phyloP scores from a whole-genome alignment of 805 yeast species.

The Huiozyma naganishii region DNA sequence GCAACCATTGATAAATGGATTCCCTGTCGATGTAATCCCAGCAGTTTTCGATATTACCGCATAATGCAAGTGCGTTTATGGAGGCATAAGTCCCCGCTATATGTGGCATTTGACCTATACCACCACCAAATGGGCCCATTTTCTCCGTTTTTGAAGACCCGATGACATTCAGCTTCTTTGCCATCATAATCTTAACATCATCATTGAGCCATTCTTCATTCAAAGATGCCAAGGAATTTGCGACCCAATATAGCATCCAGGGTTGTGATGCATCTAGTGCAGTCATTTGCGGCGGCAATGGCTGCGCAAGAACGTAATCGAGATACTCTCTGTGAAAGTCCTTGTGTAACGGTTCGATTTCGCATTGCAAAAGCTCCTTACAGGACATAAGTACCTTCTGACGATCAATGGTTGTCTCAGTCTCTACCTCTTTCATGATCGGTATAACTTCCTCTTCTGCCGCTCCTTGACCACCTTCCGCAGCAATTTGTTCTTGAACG shows the following conservation, averaged over 20 bases:
- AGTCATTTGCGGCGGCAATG: conserved; percentile 41
- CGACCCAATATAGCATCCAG: conserved; percentile 83
- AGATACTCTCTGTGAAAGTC: conserved; percentile 37
- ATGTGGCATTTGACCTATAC: conserved; percentile 71
- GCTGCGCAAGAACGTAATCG: conserved; percentile 29
- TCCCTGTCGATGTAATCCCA: conserved; percentile 37
- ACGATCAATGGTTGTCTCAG: conserved; percentile 23
- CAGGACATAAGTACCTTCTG: conserved; percentile 17
- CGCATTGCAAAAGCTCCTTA: conserved; percentile 5
- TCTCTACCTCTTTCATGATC: conserved; percentile 17
- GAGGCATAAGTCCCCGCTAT: conserved; percentile 79
- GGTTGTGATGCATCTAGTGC: conserved; percentile 82
- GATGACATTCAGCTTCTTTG: conserved; percentile 20
- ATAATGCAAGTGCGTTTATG: conserved; percentile 45
- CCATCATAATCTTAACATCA: conserved; percentile 23
- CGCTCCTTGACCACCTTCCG: conserved; percentile 4
- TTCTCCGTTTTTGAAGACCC: conserved; percentile 8
- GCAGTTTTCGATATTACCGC: conserved; percentile 33
- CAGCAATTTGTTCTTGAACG: conserved; percentile 6
- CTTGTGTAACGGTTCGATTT: conserved; percentile 10
- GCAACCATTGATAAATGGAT: conserved; percentile 51
- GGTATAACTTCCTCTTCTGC: conserved; percentile 8
- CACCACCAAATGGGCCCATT: conserved; percentile 79
- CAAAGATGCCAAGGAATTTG: conserved; percentile 41
- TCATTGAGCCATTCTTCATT: conserved; percentile 22